Percentiles rank a stretch among this genome's conserved stretches.
phyloP scores from a whole-genome alignment of 164 flowering plant species.

The Annona squamosa region DNA sequence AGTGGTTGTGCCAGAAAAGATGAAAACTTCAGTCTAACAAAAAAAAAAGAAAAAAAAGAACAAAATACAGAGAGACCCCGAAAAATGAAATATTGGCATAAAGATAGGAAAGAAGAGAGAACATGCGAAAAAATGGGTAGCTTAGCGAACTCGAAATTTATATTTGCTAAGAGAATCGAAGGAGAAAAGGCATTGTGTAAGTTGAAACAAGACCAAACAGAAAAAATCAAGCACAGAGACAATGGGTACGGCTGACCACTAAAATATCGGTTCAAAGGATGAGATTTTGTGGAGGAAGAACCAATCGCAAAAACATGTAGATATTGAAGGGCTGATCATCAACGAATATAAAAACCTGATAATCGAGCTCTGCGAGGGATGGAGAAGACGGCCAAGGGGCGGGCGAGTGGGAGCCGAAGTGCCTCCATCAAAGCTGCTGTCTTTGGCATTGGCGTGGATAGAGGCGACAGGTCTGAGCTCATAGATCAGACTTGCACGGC shows the following conservation, averaged over 20 bases:
- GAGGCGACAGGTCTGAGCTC: too few species aligned
- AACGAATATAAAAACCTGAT: conserved; percentile 4
- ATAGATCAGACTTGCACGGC: too few species aligned
- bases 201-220: too few species aligned
- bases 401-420: conserved; percentile 7
- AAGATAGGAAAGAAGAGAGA: neutral
- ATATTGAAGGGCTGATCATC: neutral
- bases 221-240: neutral
- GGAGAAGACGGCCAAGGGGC: conserved; percentile 6
- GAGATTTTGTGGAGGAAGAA: neutral
- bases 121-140: too few species aligned
- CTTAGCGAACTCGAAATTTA: too few species aligned
- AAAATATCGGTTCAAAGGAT: neutral
- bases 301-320: neutral
- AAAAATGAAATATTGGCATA: neutral
- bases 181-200: too few species aligned
- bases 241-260: neutral
- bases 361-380: neutral
- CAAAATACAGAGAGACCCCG: too few species aligned
- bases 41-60: neutral
- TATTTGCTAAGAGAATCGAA: too few species aligned
- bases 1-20: neutral
- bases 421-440: neutral
- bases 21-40: neutral
- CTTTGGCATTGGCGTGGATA: too few species aligned